phyloP scores from a whole-genome alignment of 495 filamentous ascomycete genomes.

The Bombardia bombarda region DNA sequence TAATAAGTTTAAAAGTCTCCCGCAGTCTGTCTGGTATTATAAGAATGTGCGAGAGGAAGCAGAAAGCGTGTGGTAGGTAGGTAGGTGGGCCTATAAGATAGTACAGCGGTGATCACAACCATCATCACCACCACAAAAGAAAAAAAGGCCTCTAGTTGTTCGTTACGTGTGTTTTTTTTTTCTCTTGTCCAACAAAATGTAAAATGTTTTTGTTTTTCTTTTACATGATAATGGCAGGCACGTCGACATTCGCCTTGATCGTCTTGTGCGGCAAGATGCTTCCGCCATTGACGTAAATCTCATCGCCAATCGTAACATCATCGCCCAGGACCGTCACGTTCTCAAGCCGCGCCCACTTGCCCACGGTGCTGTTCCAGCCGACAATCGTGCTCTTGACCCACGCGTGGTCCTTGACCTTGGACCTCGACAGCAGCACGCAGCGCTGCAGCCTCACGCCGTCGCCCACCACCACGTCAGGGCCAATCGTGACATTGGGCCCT shows the following conservation, averaged over 20 bases:
- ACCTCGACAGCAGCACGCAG: constrained; percentile 79
- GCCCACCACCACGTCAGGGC: constrained; percentile 87
- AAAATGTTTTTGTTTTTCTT: neutral
- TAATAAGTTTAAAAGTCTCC: neutral
- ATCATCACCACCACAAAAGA: too few species aligned
- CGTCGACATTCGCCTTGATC: constrained; percentile 97
- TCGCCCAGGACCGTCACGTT: constrained; percentile 96
- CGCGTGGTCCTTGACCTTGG: constrained; percentile 96
- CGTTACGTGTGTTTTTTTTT: neutral
- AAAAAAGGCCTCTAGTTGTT: too few species aligned
- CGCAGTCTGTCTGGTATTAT: too few species aligned
- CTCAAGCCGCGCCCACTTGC: constrained; percentile 92
- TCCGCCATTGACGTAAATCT: constrained; percentile 98
- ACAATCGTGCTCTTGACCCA: constrained; percentile 99
- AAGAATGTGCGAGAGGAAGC: neutral
- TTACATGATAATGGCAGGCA: constrained; percentile 84
- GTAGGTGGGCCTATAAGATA: neutral
- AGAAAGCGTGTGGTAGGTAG: neutral
- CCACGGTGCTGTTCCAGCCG: constrained; percentile 96
- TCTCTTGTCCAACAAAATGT: neutral
- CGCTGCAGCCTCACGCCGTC: constrained; percentile 94
- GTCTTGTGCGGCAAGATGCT: constrained; percentile 96
- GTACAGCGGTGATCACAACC: too few species aligned
- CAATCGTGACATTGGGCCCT: constrained; percentile 95
- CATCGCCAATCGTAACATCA: constrained; percentile 97